A percentile compares a stretch with the other conserved stretches of the same genome.
These are phyloP conservation scores for Syzygium aromaticum DNA, from an alignment of 345 rosid genomes.

Conservation along the genomic window DNA sequence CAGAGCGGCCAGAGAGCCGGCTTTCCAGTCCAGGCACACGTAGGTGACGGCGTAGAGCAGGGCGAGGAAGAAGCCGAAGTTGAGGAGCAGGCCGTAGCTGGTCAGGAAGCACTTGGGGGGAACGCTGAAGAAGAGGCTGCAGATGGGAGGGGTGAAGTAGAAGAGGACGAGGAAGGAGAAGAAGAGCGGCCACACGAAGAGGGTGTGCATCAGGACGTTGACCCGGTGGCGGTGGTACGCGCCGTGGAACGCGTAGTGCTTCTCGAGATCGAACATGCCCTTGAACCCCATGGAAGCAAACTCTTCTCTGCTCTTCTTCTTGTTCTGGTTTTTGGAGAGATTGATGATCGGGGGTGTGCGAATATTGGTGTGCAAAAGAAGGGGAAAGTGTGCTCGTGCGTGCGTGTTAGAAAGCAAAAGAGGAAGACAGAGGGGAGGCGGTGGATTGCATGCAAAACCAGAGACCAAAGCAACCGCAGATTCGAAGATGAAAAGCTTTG, in stretches of 20 bases:
- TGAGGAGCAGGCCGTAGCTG: constrained; percentile 23
- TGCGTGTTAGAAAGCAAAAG: not conserved
- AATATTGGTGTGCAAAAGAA: not conserved
- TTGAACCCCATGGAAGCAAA: constrained; percentile 6
- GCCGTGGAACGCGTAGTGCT: constrained; percentile 39
- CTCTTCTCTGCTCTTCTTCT: constrained; percentile 21
- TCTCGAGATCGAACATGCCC: constrained; percentile 25
- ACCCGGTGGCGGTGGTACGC: constrained; percentile 37
- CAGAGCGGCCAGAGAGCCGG: constrained; percentile 54
- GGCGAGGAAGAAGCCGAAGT: constrained; percentile 40
- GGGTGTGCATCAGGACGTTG: constrained; percentile 36
- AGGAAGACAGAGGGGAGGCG: not conserved
- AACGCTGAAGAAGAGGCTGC: constrained; percentile 11
- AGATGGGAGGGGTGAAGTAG: constrained; percentile 42
- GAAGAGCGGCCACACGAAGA: constrained; percentile 56
- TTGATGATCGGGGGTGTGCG: not conserved
- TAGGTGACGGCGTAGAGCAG: constrained; percentile 31
- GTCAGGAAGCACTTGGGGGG: constrained; percentile 18
- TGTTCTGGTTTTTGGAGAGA: not conserved
- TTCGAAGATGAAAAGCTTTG: not conserved
- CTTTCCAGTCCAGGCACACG: constrained; percentile 38
- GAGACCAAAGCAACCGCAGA: not conserved
- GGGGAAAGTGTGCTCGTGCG: not conserved
- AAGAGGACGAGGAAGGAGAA: constrained; percentile 40
- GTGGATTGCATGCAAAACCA: not conserved